These are phyloP conservation scores for Tetrapisispora pingtungensis DNA, from an alignment of 805 yeast genomes.

Conservation along the genomic window DNA sequence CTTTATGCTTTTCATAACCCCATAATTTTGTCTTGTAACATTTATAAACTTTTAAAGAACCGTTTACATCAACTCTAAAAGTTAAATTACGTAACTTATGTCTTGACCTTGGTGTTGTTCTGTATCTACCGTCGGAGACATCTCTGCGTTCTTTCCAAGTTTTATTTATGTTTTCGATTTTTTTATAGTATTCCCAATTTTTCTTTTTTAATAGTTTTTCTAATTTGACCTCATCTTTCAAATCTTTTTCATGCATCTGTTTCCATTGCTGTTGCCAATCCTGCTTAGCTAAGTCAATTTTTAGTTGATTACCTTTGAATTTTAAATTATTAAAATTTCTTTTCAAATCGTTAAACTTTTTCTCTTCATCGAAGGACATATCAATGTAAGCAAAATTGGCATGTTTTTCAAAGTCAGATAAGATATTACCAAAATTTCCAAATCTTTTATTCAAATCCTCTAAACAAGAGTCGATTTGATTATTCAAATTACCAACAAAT, in stretches of 20 bases:
- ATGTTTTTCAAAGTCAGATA: conserved; percentile 43
- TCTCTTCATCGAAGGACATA: conserved; percentile 39
- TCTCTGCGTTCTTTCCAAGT: conserved; percentile 36
- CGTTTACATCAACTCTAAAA: conserved; percentile 52
- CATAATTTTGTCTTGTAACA: conserved; percentile 73
- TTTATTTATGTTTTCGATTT: conserved; percentile 30
- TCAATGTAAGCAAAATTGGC: conserved; percentile 56
- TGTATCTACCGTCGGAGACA: conserved; percentile 48
- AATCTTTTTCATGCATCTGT: conserved; percentile 36
- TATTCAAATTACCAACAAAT: conserved; percentile 24
- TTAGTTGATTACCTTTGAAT: conserved; percentile 63
- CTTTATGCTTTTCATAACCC: conserved; percentile 74
- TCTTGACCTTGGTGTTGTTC: conserved; percentile 44
- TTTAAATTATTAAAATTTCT: conserved; percentile 56
- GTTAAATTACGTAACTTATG: conserved; percentile 38
- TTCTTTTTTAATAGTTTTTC: conserved; percentile 31
- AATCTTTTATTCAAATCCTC: conserved; percentile 46
- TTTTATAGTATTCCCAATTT: conserved; percentile 31
- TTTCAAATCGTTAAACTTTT: conserved; percentile 37
- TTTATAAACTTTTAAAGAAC: conserved; percentile 44
- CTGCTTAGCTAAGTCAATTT: conserved; percentile 53
- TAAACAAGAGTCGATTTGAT: conserved; percentile 20
- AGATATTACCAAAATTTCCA: conserved; percentile 46
- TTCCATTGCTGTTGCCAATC: conserved; percentile 39
- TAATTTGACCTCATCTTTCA: conserved; percentile 18